A percentile compares a stretch with the other conserved stretches of the same genome.
Conservation (phyloP, 345 rosid species). For the Ceriops zippeliana region DNA sequence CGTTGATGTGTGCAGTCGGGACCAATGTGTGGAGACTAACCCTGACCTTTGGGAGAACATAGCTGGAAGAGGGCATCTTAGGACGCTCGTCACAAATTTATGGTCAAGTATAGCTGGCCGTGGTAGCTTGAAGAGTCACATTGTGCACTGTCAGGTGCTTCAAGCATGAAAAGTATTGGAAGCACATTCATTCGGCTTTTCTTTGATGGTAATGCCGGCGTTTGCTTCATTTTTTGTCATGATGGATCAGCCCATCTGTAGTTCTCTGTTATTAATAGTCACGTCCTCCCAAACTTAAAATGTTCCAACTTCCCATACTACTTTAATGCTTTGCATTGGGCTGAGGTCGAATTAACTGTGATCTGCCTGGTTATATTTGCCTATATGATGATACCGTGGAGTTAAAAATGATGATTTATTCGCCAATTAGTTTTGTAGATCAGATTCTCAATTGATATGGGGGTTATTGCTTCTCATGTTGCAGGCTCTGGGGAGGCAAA, state of each 20-base stretch:
- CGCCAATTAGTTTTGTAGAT: background rate
- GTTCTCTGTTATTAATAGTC: constrained; percentile 19
- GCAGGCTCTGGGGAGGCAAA: background rate
- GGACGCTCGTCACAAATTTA: constrained; percentile 69
- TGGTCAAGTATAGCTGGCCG: constrained; percentile 97
- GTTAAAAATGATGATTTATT: no score
- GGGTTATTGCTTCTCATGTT: background rate
- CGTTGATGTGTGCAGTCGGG: constrained; percentile 77
- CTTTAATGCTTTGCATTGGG: background rate
- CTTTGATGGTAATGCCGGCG: constrained; percentile 5
- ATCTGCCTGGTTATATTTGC: no score
- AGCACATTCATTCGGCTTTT: constrained; percentile 11
- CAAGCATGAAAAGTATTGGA: constrained; percentile 53
- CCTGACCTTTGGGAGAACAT: constrained; percentile 88
- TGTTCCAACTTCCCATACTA: background rate
- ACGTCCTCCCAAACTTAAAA: constrained; percentile 18
- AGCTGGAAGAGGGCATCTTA: constrained; percentile 70
- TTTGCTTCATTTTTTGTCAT: background rate
- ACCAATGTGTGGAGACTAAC: constrained; percentile 52
- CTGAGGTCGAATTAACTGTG: no score
- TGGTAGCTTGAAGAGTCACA: constrained; percentile 74
- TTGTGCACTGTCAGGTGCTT: constrained; percentile 93
- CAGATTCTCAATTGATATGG: constrained; percentile 4
- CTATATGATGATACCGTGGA: no score
- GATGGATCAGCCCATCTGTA: constrained; percentile 2